These are phyloP conservation scores for Leucocoprinus sp. DNA, from an alignment of 768 basidiomycete species.

Conservation along the genomic window DNA sequence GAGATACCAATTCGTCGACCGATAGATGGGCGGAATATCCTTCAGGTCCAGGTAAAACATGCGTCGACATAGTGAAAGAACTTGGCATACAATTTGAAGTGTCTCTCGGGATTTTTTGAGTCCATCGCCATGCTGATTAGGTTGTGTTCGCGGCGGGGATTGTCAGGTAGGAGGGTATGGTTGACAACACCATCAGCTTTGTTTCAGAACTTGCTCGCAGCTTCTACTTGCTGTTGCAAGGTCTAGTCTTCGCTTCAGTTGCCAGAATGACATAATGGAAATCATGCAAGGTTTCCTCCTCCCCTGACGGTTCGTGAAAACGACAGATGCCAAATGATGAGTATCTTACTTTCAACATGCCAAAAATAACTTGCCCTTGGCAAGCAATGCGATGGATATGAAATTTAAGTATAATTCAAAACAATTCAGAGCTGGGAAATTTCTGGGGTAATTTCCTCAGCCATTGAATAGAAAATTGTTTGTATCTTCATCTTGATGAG, in stretches of 20 bases:
- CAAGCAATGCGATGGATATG: no score
- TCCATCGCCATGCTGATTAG: constrained; percentile 28
- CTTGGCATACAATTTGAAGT: constrained; percentile 30
- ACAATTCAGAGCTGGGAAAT: constrained; percentile 33
- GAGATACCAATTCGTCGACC: constrained; percentile 70
- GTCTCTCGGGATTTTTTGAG: constrained; percentile 12
- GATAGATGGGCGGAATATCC: constrained; percentile 38
- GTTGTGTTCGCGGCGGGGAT: constrained; percentile 53
- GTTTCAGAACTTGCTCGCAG: constrained; percentile 45
- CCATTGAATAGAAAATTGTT: no score
- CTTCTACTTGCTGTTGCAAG: constrained; percentile 9
- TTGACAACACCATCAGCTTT: constrained; percentile 55
- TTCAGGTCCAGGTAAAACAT: constrained; percentile 37
- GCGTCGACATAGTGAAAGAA: constrained; percentile 65
- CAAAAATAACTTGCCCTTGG: no score
- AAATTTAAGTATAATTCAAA: constrained; percentile 41
- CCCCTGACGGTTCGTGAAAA: constrained; percentile 24
- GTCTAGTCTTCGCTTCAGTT: constrained; percentile 57
- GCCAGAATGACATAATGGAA: constrained; percentile 67
- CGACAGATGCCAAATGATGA: constrained; percentile 27
- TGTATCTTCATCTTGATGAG: no score
- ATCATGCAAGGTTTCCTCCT: constrained; percentile 26
- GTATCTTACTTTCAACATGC: no score
- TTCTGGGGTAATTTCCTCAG: constrained; percentile 30
- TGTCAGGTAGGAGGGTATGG: constrained; percentile 52